Evolutionary conservation across 2,329 filamentous ascomycete species (phyloP), one percentile per base, ranked within the genome.

Genomic region (Gaeumannomyces sp.): DNA sequence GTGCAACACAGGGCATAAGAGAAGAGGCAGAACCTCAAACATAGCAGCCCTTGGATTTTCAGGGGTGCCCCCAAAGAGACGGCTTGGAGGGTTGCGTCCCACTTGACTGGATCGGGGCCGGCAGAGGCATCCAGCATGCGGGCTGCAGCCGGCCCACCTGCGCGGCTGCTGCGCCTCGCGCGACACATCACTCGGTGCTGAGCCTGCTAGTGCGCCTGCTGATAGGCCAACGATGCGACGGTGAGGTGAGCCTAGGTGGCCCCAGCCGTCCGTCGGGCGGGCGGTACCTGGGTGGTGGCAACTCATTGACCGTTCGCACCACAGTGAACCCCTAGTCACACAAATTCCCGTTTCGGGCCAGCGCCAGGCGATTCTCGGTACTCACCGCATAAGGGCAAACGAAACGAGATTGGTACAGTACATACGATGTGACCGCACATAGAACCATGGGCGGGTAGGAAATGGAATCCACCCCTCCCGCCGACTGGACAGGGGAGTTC

Each of bases 21-120:
- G 56, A 3, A 28, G 25, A 29, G 27, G 25, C 10, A 29, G 45
- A 53, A n/a, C 45, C 45, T 53, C 45, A 53, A 53, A 53, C 45
- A 53, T 53, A 28, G 25, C 61, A 56, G 22, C 61, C 56, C 35
- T 63, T 58, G 53, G 53, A 63, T 59, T 57, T 29, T 58, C 61
- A 63, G 61, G 61, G 61, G 61, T 63, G n/a, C 14, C 25, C 16
- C 6, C 13, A 59, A 59, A 25, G 27, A 53, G 22, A 6, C 45
- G 45, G 45, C 45, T 50, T 50, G 45, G 19, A 53, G 1, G 45
- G 45, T 22, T 53, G 7, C 45, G 8, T 53, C 45, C 45, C 45
- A 53, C 45, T 50, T 16, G 5, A 8, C 45, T 50, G 45, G 5
- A 8, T 50, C 45, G 45, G 45, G 45, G 45, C 22, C 45, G 45